These are phyloP conservation scores for Carpinus viminea DNA, from an alignment of 306 rosid genomes.

Conservation along the genomic window DNA sequence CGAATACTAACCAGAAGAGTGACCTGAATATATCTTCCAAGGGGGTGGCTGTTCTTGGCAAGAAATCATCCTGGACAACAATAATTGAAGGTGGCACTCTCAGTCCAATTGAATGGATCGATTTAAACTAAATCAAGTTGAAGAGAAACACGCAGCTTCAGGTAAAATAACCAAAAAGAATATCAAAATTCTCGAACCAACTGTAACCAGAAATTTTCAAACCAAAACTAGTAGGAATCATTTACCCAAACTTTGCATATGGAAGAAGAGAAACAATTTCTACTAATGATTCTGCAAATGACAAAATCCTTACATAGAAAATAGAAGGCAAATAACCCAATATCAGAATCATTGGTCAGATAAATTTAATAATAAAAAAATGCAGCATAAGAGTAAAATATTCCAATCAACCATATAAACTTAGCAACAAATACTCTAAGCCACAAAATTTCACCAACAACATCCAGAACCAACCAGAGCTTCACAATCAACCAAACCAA, in stretches of 20 bases:
- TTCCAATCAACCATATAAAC: too few relatives aligned
- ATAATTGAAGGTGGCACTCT: background rate
- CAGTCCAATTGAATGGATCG: slow-evolving; percentile 11
- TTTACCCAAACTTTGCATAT: background rate
- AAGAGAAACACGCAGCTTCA: background rate
- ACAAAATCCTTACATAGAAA: background rate
- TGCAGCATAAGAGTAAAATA: too few relatives aligned
- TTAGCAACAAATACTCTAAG: background rate
- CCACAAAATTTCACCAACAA: background rate
- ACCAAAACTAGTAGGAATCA: background rate
- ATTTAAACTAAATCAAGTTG: background rate
- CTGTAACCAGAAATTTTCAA: background rate
- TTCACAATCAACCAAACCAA: background rate
- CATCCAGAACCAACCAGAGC: background rate
- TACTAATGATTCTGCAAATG: background rate
- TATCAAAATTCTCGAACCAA: background rate
- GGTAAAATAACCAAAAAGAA: background rate
- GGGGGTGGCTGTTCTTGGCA: slow-evolving; percentile 93
- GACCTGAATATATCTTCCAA: slow-evolving; percentile 93
- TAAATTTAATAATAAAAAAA: background rate
- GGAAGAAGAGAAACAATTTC: background rate
- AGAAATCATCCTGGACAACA: slow-evolving; percentile 83
- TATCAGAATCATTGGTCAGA: background rate
- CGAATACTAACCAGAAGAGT: slow-evolving; percentile 67
- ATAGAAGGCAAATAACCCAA: background rate